A percentile compares a stretch with the other conserved stretches of the same genome.
Conservation (phyloP, 176 grass and related monocot genomes). For the Aegilops longissima region DNA sequence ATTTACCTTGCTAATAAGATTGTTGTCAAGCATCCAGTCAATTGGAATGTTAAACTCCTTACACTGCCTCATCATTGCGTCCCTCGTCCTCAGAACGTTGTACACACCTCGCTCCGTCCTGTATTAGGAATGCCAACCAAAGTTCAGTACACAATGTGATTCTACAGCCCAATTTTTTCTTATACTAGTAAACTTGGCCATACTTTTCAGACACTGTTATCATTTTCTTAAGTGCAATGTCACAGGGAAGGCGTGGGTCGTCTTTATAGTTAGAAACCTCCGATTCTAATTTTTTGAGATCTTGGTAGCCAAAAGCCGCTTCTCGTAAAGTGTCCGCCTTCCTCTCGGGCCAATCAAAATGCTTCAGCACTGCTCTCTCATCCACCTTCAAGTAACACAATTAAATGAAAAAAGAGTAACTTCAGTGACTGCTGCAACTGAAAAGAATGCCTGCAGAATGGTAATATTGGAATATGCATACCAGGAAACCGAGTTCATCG, state of each 20-base stretch:
- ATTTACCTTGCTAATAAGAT: constrained; percentile 87
- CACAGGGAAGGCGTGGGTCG: constrained; percentile 73
- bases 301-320: constrained; percentile 94
- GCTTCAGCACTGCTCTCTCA: constrained; percentile 95
- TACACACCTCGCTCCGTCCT: constrained; percentile 87
- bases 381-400: constrained; percentile 61
- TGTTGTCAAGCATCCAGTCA: constrained; percentile 97
- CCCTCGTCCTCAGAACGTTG: constrained; percentile 82
- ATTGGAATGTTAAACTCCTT: constrained; percentile 90
- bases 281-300: constrained; percentile 86
- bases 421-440: constrained; percentile 8
- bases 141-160: constrained; percentile 7
- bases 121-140: constrained; percentile 32
- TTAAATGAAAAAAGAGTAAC: constrained; percentile 25
- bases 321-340: constrained; percentile 92
- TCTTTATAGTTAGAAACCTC: constrained; percentile 94
- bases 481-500: constrained; percentile 95
- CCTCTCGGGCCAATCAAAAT: constrained; percentile 99
- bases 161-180: neutral
- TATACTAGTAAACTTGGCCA: neutral
- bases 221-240: constrained; percentile 94
- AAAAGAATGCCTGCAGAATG: constrained; percentile 29
- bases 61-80: constrained; percentile 73
- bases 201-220: constrained; percentile 92
- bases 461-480: constrained; percentile 36